Percentiles rank a stretch among this genome's conserved stretches.
These are phyloP conservation scores for Taphrina confusa DNA, from an alignment of 1,139 yeast genomes.

Conservation along the genomic window DNA sequence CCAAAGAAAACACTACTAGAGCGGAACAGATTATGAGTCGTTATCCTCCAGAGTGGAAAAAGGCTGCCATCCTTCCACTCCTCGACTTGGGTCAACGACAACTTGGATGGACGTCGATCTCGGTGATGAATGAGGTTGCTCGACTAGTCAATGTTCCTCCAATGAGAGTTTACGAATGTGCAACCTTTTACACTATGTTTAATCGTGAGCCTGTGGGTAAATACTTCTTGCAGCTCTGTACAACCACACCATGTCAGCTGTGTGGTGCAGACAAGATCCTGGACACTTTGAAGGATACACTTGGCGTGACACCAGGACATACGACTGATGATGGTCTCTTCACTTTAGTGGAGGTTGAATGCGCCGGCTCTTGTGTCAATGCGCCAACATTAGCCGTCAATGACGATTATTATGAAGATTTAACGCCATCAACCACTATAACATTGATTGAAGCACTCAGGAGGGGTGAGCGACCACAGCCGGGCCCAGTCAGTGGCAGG, in stretches of 20 bases:
- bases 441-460: conserved; percentile 64
- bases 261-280: conserved; percentile 79
- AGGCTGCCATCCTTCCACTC: conserved; percentile 85
- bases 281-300: conserved; percentile 64
- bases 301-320: conserved; percentile 73
- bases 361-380: conserved; percentile 89
- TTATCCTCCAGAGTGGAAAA: conserved; percentile 75
- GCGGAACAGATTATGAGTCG: conserved; percentile 64
- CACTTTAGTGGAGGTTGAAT: conserved; percentile 85
- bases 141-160: conserved; percentile 85
- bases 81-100: conserved; percentile 88
- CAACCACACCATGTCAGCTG: conserved; percentile 87
- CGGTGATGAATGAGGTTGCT: conserved; percentile 93
- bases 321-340: conserved; percentile 75
- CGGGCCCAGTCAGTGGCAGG: conserved; percentile 74
- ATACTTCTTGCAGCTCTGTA: conserved; percentile 80
- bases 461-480: conserved; percentile 60
- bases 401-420: conserved; percentile 82
- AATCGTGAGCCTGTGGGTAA: conserved; percentile 87
- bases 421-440: conserved; percentile 67
- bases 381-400: conserved; percentile 86
- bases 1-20: conserved; percentile 64
- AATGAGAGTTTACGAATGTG: conserved; percentile 92
- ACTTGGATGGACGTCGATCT: conserved; percentile 79
- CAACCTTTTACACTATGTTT: conserved; percentile 90